A percentile compares a stretch with the other conserved stretches of the same genome.
These are phyloP conservation scores for Trichopus zeylanicus DNA, from an alignment of 116 monocot species.

Conservation along the genomic window DNA sequence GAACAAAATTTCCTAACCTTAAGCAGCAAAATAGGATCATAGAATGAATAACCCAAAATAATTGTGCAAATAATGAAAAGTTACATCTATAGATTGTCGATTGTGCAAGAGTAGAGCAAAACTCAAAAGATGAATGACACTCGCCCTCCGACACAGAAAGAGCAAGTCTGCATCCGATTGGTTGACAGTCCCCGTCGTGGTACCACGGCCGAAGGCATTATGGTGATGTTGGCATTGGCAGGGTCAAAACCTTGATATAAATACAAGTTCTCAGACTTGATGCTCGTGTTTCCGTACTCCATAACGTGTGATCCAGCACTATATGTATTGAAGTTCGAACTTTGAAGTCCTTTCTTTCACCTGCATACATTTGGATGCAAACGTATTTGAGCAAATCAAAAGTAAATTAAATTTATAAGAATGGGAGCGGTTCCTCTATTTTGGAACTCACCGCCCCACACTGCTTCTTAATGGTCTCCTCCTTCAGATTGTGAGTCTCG, in stretches of 20 bases:
- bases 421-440: too few species aligned
- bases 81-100: too few species aligned
- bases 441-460: slow-evolving; percentile 35
- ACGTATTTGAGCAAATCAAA: neutral
- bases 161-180: slow-evolving; percentile 88
- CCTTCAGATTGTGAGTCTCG: slow-evolving; percentile 64
- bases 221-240: slow-evolving; percentile 35
- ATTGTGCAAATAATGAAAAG: too few species aligned
- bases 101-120: neutral
- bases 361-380: slow-evolving; percentile 10
- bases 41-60: too few species aligned
- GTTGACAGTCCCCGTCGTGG: slow-evolving; percentile 28
- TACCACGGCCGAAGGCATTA: slow-evolving; percentile 13
- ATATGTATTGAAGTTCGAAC: slow-evolving; percentile 23
- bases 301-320: slow-evolving; percentile 60
- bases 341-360: slow-evolving; percentile 62
- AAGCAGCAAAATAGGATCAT: too few species aligned
- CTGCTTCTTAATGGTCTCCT: slow-evolving; percentile 65
- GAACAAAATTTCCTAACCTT: too few species aligned
- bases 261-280: slow-evolving; percentile 55
- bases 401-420: too few species aligned
- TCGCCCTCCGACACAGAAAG: slow-evolving; percentile 70
- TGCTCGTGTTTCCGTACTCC: slow-evolving; percentile 54
- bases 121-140: neutral
- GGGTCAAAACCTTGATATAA: slow-evolving; percentile 61